A percentile compares a stretch with the other conserved stretches of the same genome.
Conservation (phyloP, 257 asterid genomes). For the Cordia subcordata region DNA sequence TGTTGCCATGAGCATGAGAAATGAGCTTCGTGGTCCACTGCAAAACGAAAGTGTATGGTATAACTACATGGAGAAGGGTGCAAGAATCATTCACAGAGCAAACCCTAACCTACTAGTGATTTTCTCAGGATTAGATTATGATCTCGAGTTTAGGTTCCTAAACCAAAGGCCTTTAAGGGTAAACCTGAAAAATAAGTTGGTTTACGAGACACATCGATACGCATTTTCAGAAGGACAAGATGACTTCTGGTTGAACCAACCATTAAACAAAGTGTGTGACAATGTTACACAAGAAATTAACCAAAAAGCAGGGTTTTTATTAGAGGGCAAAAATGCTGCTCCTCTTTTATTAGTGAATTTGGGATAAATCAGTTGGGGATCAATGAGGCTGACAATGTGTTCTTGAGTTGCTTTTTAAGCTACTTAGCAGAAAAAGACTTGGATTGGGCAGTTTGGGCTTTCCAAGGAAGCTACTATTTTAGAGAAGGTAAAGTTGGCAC, state of each 20-base stretch:
- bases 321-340: constrained; percentile 18
- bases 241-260: neutral
- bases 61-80: constrained; percentile 48
- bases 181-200: constrained; percentile 36
- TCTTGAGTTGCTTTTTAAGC: constrained; percentile 32
- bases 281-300: constrained; percentile 7
- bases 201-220: constrained; percentile 75
- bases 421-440: constrained; percentile 40
- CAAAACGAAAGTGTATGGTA: constrained; percentile 53
- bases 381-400: constrained; percentile 27
- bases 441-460: constrained; percentile 64
- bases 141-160: constrained; percentile 33
- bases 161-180: constrained; percentile 21
- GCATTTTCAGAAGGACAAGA: constrained; percentile 17
- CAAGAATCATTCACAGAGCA: constrained; percentile 35
- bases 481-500: constrained; percentile 28
- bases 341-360: constrained; percentile 58
- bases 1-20: constrained; percentile 67
- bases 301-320: constrained; percentile 11
- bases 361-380: constrained; percentile 29
- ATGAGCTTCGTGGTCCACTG: constrained; percentile 56
- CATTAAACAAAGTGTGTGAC: constrained; percentile 14
- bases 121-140: constrained; percentile 55
- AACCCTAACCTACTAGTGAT: constrained; percentile 50
- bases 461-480: constrained; percentile 49